Base-by-base conservation (phyloP, 768 basidiomycete species). In the Clavaria fumosa region DNA sequence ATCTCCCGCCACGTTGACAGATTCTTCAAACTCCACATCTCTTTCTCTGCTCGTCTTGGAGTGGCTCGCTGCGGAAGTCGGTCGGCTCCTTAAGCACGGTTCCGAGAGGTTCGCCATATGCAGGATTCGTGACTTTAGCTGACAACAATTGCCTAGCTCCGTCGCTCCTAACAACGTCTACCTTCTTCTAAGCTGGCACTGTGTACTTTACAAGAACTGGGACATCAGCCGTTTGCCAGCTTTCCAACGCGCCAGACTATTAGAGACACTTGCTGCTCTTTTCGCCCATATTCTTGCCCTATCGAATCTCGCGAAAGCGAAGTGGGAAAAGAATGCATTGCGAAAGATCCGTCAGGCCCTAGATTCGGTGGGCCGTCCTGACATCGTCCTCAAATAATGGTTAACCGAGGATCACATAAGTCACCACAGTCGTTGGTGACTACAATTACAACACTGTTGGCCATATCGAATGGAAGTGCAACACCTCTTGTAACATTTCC, bases 31-130 rank as follows among this genome's bases (percentile, higher is more conserved):
- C 20, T 66, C 66, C 41, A 56, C 53, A 14, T 71, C 65, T 44
- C 50, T 75, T 11, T 78, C 78, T 23, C 66, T 82, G 47, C 70
- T 78, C 47, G 67, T 89, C 11, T 54, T 86, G 23, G 80, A 70
- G 30, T 91, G 85, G 84, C 58, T 85, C 5, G 63, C 70, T 4
- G 63, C 64, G 31, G 84, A 93, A 51, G 72, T 74, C 1, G 63
- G 64, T 3, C 67, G 63, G 32, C 60, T 78, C 14, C 57, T 69
- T 2, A 77, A 70, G 47, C 62, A 63, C 23, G 58, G 64, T 5
- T 57, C 61, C 19, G 55, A 72, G 45, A 72, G 70, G 82, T 84
- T 42, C 47, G 71, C 55, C 30, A 35, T 20, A 34, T 19, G 24
- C 37, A 42, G 39, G 34, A 32, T 44, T 35, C 38, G 34, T n/a